Evolutionary conservation across 768 basidiomycete genomes (phyloP).

Genomic region (Termitomyces bulborhizus): DNA sequence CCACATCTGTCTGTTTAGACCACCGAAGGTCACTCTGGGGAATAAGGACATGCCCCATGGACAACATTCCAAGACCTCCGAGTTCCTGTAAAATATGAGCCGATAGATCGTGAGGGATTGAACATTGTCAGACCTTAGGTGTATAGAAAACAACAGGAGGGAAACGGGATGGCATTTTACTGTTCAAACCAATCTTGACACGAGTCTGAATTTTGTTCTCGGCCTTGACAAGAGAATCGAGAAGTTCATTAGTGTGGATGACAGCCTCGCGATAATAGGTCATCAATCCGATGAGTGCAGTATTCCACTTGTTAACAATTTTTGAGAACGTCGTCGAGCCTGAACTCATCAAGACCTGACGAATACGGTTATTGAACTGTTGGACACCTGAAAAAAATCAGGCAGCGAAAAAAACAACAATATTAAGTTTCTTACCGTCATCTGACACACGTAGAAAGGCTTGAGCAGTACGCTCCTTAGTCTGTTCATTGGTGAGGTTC

Average conservation of each 20-base stretch:
- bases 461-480: conserved; percentile 96
- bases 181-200: conserved; percentile 98
- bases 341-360: conserved; percentile 96
- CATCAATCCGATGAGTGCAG: conserved; percentile 92
- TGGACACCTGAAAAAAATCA: conserved; percentile 58
- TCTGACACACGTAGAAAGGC: conserved; percentile 98
- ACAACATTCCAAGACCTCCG: conserved; percentile 97
- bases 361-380: conserved; percentile 95
- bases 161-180: conserved; percentile 99
- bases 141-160: conserved; percentile 96
- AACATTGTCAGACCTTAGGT: conserved; percentile 55
- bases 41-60: conserved; percentile 98
- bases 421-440: conserved; percentile 48
- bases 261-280: conserved; percentile 98
- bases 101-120: neutral
- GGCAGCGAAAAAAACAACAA: neutral
- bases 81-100: conserved; percentile 52
- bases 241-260: conserved; percentile 93
- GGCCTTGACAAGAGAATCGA: conserved; percentile 95
- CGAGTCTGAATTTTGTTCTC: conserved; percentile 99
- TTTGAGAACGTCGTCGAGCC: conserved; percentile 99
- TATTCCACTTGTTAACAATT: conserved; percentile 99
- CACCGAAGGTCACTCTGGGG: conserved; percentile 96
- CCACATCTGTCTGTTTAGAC: conserved; percentile 97
- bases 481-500: conserved; percentile 96